phyloP scores from a whole-genome alignment of 768 basidiomycete species.

The Boletus reticulatus region DNA sequence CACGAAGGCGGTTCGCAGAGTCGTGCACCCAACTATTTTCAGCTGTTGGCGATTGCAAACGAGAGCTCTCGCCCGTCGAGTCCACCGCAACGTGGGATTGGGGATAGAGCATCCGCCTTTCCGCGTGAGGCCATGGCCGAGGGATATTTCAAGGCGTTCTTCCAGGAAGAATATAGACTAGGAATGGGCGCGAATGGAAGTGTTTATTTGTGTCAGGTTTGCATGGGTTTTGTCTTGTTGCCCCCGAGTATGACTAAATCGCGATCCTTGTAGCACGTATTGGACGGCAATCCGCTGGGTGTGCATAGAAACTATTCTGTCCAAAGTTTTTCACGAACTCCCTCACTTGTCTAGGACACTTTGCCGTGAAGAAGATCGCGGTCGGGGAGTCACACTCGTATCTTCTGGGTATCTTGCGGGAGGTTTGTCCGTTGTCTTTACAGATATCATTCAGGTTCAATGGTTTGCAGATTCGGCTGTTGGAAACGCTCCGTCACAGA shows the following conservation, averaged over 20 bases:
- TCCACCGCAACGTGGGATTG: conserved; percentile 37
- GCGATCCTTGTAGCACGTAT: conserved; percentile 55
- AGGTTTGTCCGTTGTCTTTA: conserved; percentile 40
- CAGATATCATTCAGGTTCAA: background rate
- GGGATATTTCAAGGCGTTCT: conserved; percentile 92
- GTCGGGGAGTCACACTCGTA: conserved; percentile 89
- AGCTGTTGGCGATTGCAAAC: conserved; percentile 70
- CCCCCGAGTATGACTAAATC: conserved; percentile 2
- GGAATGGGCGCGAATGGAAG: conserved; percentile 96
- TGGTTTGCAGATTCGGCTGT: conserved; percentile 61
- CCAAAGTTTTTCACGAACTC: conserved; percentile 1
- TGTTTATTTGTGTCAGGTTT: conserved; percentile 84
- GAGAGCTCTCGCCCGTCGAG: conserved; percentile 54
- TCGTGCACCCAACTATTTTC: conserved; percentile 77
- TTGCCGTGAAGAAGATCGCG: conserved; percentile 96
- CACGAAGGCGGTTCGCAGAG: conserved; percentile 44
- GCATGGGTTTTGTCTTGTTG: conserved; percentile 8
- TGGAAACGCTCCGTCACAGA: conserved; percentile 85
- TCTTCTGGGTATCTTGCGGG: conserved; percentile 76
- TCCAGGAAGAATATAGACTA: conserved; percentile 82
- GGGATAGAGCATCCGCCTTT: conserved; percentile 40
- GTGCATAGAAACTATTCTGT: conserved; percentile 3
- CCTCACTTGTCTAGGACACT: conserved; percentile 51
- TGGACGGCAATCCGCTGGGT: conserved; percentile 87
- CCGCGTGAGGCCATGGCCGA: conserved; percentile 77